Base-by-base conservation (phyloP, 116 monocot species). In the Dioscorea cayenensis region DNA sequence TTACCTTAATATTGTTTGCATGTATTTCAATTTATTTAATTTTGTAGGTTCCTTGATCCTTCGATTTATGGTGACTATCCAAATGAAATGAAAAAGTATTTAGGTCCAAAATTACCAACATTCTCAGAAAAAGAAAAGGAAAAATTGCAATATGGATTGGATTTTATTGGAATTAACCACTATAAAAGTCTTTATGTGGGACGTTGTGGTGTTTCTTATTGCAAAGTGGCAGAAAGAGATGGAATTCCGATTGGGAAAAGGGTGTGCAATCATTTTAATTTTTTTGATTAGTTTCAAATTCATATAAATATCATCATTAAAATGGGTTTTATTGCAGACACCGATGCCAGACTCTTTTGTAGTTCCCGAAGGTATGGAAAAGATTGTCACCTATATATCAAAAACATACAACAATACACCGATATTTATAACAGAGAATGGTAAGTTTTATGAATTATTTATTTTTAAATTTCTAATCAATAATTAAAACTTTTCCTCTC, bases 111-210 rank as follows among this genome's bases (percentile, higher is more conserved):
- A 32, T 59, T 88, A 63, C 84, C 84, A 36, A 65, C 14, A 64
- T 89, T 89, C 61, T 76, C 85, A 43, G 28, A 22, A 14, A 73
- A 83, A 49, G 85, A 89, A 23, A 77, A 62, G 28, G 76, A 22
- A 43, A 81, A 78, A 49, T 60, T 89, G 11, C 71, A 71, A n/a
- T 65, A 74, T 72, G 75, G 73, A 58, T n/a, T 83, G 71, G 89
- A 89, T 65, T 89, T 85, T 61, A 85, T 89, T 51, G 85, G 85
- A 48, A 49, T 85, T 8, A 89, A 89, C 36, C 85, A 89, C 22
- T 89, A 85, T 63, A 76, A 80, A 16, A 80, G 72, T 51, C n/a
- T 73, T 14, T 85, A 89, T 76, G 83, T 71, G 7, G 78, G 75
- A 43, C 80, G 83, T 29, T 89, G 89, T 63, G 25, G 73, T 62